Evolutionary conservation across 345 rosid species (phyloP), one percentile per base, ranked within the genome.

Genomic region (Hibiscus mutabilis): DNA sequence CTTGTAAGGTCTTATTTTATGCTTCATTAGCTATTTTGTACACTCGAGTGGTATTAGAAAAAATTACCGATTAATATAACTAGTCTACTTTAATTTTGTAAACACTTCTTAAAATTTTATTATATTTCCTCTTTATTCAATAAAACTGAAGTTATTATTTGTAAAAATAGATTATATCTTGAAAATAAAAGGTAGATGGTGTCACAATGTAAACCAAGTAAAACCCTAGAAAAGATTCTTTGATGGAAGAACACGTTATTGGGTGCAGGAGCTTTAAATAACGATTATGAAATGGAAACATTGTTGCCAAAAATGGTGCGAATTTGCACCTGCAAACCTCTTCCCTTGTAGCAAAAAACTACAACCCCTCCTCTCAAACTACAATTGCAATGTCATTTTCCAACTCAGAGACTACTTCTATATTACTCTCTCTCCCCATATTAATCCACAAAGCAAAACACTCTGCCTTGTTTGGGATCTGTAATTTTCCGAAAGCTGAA

Each of bases 401-500:
- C 13, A 60, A 42, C 0, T 60, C 75, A 77, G 62, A 42, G 11
- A 9, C 63, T 63, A 62, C 67, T 11, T 42, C 46, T 42, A 42
- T 42, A 42, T 42, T 42, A 42, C 66, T 70, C 70, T 24, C 21
- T 56, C 47, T 19, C 56, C 15, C 75, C 12, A 74, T 72, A 74
- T 61, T 76, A 53, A 8, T 53, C 24, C 58, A 18, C 58, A 19
- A 53, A 53, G 5, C 58, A 53, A 53, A 64, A 70, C 76, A 74
- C 70, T 74, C 74, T 72, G 78, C 25, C 77, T 62, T 81, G 85
- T 85, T 89, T 68, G 89, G 89, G 82, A 82, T 84, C 85, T 86
- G 79, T 66, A 76, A 81, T 76, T 91, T 87, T 86, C 88, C 89
- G 90, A 85, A 89, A 89, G 91, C 91, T 88, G 86, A 83, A 85